phyloP scores from a whole-genome alignment of 345 rosid genomes.

The Laguncularia racemosa region DNA sequence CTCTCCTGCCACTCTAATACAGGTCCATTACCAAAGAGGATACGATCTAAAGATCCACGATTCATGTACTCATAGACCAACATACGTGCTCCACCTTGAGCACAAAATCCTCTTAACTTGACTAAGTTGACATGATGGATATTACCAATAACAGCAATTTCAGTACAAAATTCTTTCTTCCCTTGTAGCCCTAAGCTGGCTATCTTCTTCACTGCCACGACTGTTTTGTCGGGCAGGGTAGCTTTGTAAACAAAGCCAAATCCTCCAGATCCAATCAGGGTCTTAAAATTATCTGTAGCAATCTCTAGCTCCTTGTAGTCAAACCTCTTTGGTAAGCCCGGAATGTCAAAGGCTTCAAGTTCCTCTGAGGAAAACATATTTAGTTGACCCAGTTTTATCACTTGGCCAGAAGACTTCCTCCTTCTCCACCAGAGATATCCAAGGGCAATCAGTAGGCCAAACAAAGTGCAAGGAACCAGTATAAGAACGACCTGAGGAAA shows the following conservation, averaged over 20 bases:
- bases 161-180: constrained; percentile 70
- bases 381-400: constrained; percentile 18
- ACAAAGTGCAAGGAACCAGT: constrained; percentile 53
- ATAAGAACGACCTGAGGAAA: constrained; percentile 56
- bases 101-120: constrained; percentile 73
- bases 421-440: constrained; percentile 57
- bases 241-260: constrained; percentile 72
- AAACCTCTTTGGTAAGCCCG: constrained; percentile 62
- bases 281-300: constrained; percentile 57
- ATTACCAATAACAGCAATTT: constrained; percentile 65
- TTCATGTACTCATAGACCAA: constrained; percentile 75
- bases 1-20: constrained; percentile 76
- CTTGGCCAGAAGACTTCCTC: constrained; percentile 19
- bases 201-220: constrained; percentile 65
- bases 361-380: constrained; percentile 50
- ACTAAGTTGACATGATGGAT: constrained; percentile 73
- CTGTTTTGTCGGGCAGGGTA: constrained; percentile 34
- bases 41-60: constrained; percentile 57
- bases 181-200: constrained; percentile 53
- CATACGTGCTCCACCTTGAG: constrained; percentile 48
- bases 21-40: constrained; percentile 40
- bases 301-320: constrained; percentile 48
- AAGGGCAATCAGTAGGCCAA: constrained; percentile 29
- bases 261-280: constrained; percentile 69
- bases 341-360: constrained; percentile 61